These are phyloP conservation scores for Pyrenochaeta sp. DNA, from an alignment of 2,329 filamentous ascomycete genomes.

Conservation along the genomic window DNA sequence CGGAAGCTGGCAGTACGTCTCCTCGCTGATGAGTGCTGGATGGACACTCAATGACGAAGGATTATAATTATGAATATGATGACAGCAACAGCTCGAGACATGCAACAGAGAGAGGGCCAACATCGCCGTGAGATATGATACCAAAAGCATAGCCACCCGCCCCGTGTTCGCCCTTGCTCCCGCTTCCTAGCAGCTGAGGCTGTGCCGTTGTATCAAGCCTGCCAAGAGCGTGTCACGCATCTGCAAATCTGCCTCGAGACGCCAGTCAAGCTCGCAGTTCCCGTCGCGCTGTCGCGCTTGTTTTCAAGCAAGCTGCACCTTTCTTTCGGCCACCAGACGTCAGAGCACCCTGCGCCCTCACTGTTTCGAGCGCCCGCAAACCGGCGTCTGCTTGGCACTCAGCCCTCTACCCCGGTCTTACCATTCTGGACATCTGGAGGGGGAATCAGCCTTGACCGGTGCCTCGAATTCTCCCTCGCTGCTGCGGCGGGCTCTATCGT, in stretches of 20 bases:
- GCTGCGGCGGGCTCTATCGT: slow-evolving; percentile 41
- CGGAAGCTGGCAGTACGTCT: slow-evolving; percentile 16
- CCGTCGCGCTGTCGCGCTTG: slow-evolving; percentile 43
- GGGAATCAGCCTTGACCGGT: slow-evolving; percentile 51
- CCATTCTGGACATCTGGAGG: slow-evolving; percentile 31
- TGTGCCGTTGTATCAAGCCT: slow-evolving; percentile 44
- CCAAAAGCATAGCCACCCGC: slow-evolving; percentile 36
- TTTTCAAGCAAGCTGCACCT: slow-evolving; percentile 29
- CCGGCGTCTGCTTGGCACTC: slow-evolving; percentile 38
- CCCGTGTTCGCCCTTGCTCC: slow-evolving; percentile 26
- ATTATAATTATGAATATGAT: slow-evolving; percentile 1
- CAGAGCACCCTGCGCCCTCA: slow-evolving; percentile 25
- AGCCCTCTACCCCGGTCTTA: slow-evolving; percentile 34
- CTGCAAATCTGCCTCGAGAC: slow-evolving; percentile 48
- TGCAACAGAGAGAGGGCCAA: slow-evolving; percentile 5
- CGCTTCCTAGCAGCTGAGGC: slow-evolving; percentile 42
- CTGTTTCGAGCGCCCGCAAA: slow-evolving; percentile 24
- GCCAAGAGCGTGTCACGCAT: slow-evolving; percentile 40
- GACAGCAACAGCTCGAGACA: slow-evolving; percentile 9
- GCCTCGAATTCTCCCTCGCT: slow-evolving; percentile 35
- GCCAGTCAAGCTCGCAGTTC: slow-evolving; percentile 37
- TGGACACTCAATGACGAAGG: not conserved
- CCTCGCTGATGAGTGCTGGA: slow-evolving; percentile 9
- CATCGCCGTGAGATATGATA: slow-evolving; percentile 16
- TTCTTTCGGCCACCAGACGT: slow-evolving; percentile 22